Conservation (phyloP, 176 grass and related monocot genomes). For the Pharus latifolius region DNA sequence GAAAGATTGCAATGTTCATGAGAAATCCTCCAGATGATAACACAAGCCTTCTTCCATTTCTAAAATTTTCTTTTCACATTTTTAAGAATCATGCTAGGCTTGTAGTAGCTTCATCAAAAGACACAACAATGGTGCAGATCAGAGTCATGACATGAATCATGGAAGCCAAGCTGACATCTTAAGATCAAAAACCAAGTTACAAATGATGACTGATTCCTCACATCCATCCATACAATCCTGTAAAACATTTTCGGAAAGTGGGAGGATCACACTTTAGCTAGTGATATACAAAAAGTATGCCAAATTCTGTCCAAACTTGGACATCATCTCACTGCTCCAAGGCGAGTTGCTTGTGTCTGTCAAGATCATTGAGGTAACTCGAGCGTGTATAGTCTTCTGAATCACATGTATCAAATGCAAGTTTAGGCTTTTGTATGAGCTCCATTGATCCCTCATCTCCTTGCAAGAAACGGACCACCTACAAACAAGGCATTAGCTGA, state of each 20-base stretch:
- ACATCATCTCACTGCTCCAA: constrained; percentile 58
- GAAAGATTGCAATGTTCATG: background rate
- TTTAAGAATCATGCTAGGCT: background rate
- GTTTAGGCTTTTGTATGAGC: constrained; percentile 40
- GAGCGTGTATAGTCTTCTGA: constrained; percentile 86
- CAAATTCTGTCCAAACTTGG: background rate
- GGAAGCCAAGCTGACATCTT: constrained; percentile 22
- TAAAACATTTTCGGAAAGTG: constrained; percentile 22
- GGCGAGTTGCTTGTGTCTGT: constrained; percentile 91
- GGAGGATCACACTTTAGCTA: constrained; percentile 28
- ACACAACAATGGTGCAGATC: background rate
- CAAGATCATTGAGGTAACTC: constrained; percentile 79
- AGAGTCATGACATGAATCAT: background rate
- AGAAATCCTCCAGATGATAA: background rate
- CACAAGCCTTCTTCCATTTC: background rate
- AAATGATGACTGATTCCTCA: constrained; percentile 29
- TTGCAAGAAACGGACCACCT: constrained; percentile 72
- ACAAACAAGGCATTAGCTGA: background rate
- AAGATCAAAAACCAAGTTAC: constrained; percentile 11
- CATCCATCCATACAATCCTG: constrained; percentile 31
- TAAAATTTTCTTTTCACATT: background rate
- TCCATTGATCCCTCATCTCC: constrained; percentile 51
- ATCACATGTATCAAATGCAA: constrained; percentile 48
- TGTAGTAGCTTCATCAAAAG: background rate
- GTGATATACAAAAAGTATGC: constrained; percentile 36